Percentiles rank a stretch among this genome's conserved stretches.
These are phyloP conservation scores for Lactarius deliciosus DNA, from an alignment of 768 basidiomycete genomes.

Conservation along the genomic window DNA sequence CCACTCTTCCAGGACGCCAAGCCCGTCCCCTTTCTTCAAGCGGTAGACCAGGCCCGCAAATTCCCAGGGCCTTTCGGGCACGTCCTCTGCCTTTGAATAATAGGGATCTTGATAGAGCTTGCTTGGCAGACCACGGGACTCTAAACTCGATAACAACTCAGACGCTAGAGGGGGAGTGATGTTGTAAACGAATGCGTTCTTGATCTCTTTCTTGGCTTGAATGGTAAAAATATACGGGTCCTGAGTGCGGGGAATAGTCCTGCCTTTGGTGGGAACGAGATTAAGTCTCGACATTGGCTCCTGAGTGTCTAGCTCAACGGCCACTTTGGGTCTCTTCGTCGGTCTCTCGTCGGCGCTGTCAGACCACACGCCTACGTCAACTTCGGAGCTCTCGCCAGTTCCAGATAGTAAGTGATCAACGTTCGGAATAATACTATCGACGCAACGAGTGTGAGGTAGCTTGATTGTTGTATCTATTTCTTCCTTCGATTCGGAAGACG, in stretches of 20 bases:
- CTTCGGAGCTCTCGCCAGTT: conserved; percentile 11
- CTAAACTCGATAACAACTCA: conserved; percentile 47
- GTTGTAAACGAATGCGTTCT: conserved; percentile 46
- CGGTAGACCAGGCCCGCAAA: conserved; percentile 78
- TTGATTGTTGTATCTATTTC: conserved; percentile 17
- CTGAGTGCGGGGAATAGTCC: conserved; percentile 14
- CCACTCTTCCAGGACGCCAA: conserved; percentile 65
- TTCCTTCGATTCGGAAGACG: conserved; percentile 13
- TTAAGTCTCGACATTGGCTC: conserved; percentile 4
- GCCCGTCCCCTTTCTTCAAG: conserved; percentile 62
- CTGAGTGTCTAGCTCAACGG: conserved; percentile 3
- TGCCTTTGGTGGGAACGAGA: conserved; percentile 7
- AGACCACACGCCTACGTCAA: conserved; percentile 9
- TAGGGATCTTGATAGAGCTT: conserved; percentile 76
- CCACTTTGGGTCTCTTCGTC: conserved; percentile 23
- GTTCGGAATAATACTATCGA: conserved; percentile 7
- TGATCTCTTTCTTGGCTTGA: conserved; percentile 34
- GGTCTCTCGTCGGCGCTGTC: conserved; percentile 22
- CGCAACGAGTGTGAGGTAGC: conserved; percentile 7
- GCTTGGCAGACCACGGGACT: conserved; percentile 48
- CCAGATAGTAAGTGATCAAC: not conserved
- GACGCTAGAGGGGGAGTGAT: conserved; percentile 50
- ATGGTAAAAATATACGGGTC: conserved; percentile 21
- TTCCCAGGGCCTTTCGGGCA: conserved; percentile 65
- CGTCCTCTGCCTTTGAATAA: conserved; percentile 73